Percentiles rank a stretch among this genome's conserved stretches.
These are phyloP conservation scores for Guyanaporus albipodus DNA, from an alignment of 768 basidiomycete species.

Conservation along the genomic window DNA sequence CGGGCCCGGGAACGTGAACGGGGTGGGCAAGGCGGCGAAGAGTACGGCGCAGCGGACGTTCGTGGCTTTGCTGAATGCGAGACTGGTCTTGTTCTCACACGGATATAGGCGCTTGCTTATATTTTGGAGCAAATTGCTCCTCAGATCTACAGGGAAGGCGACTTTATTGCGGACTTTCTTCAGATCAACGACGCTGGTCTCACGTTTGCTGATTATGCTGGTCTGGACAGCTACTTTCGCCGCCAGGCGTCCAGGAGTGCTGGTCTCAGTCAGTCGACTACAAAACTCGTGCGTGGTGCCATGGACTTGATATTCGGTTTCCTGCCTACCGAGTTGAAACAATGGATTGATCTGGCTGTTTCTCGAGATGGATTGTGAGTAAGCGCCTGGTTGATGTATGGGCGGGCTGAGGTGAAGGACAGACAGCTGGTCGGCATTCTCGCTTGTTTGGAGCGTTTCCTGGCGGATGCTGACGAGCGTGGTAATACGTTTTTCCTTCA, in stretches of 20 bases:
- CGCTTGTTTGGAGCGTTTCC: conserved; percentile 70
- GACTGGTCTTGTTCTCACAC: background rate
- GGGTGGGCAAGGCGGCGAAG: conserved; percentile 53
- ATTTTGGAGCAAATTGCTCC: conserved; percentile 73
- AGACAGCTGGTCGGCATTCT: conserved; percentile 87
- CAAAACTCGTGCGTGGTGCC: conserved; percentile 79
- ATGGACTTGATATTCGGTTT: conserved; percentile 97
- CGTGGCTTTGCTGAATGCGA: conserved; percentile 10
- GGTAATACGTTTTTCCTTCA: conserved; percentile 71
- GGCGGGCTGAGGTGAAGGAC: conserved; percentile 7
- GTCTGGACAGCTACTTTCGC: conserved; percentile 89
- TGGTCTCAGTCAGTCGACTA: conserved; percentile 62
- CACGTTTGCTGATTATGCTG: conserved; percentile 95
- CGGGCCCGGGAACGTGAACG: conserved; percentile 44
- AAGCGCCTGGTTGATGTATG: background rate
- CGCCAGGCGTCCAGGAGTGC: conserved; percentile 79
- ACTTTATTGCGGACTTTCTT: conserved; percentile 87
- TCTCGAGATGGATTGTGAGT: conserved; percentile 70
- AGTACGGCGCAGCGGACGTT: conserved; percentile 71
- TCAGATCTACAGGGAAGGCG: conserved; percentile 77
- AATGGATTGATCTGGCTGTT: conserved; percentile 79
- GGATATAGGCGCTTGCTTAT: conserved; percentile 62
- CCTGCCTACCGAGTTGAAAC: conserved; percentile 74
- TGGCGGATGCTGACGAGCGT: conserved; percentile 73
- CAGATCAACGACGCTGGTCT: conserved; percentile 85